Evolutionary conservation across 108 stramenopile species (phyloP).

Genomic region (Discostella pseudostelligera): DNA sequence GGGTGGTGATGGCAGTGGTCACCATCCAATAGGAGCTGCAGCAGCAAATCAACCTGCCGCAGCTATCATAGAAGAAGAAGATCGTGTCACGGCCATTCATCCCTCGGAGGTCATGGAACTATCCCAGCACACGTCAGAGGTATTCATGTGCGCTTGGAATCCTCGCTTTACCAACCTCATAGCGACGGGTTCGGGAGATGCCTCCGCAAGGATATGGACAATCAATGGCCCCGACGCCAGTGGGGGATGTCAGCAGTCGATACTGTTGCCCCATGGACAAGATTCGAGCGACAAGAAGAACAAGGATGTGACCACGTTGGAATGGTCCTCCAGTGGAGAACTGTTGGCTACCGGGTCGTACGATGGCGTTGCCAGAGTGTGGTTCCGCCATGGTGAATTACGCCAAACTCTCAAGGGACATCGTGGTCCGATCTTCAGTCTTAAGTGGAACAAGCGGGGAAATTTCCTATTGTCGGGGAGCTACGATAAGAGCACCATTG

Average conservation of each 20-base stretch:
- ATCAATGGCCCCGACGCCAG: slow-evolving; percentile 71
- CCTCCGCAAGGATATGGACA: slow-evolving; percentile 91
- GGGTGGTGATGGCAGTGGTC: background rate
- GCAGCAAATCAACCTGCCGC: slow-evolving; percentile 10
- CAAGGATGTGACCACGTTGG: slow-evolving; percentile 94
- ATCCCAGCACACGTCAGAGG: slow-evolving; percentile 87
- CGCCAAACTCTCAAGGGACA: slow-evolving; percentile 86
- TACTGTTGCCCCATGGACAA: slow-evolving; percentile 82
- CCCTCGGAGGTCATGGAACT: slow-evolving; percentile 70
- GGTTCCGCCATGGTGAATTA: slow-evolving; percentile 80
- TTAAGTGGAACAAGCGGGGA: slow-evolving; percentile 94
- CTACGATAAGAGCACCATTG: slow-evolving; percentile 94
- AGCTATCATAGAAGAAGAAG: slow-evolving; percentile 51
- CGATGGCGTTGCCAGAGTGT: slow-evolving; percentile 94
- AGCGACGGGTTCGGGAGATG: slow-evolving; percentile 94
- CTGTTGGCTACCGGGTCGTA: slow-evolving; percentile 93
- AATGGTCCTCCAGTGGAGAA: slow-evolving; percentile 93
- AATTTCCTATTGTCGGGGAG: slow-evolving; percentile 90
- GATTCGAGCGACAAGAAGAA: slow-evolving; percentile 84
- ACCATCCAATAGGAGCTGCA: slow-evolving; percentile 3
- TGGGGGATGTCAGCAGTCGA: slow-evolving; percentile 63
- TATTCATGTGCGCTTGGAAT: slow-evolving; percentile 98
- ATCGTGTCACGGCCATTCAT: slow-evolving; percentile 57
- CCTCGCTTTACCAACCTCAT: slow-evolving; percentile 86
- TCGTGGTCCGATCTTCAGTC: slow-evolving; percentile 92